A percentile compares a stretch with the other conserved stretches of the same genome.
Conservation (phyloP, 2,329 filamentous ascomycete species). For the Paecilomyces dactylethromorphus region DNA sequence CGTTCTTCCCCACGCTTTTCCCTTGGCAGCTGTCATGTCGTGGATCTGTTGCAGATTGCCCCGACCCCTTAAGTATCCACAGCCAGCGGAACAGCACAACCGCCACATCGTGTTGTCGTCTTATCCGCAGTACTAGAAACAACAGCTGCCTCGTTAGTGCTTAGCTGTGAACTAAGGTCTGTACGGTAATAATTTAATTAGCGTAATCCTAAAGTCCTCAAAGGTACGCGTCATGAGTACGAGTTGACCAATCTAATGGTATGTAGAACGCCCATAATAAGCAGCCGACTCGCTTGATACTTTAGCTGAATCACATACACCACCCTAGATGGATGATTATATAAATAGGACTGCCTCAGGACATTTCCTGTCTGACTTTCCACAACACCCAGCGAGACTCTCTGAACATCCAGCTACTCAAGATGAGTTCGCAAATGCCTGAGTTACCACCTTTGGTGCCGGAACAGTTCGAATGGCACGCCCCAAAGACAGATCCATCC, state of each 20-base stretch:
- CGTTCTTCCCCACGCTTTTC: background rate
- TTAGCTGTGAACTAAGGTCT: background rate
- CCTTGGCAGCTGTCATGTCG: background rate
- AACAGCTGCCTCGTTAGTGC: background rate
- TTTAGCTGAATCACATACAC: background rate
- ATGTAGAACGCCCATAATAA: background rate
- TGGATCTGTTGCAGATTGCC: background rate
- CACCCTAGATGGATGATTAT: background rate
- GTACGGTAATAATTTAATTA: background rate
- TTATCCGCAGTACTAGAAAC: background rate
- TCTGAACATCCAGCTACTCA: background rate
- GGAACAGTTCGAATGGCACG: constrained; percentile 1
- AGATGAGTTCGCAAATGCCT: background rate
- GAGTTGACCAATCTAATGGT: background rate
- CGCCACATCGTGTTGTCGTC: background rate
- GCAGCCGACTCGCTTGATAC: background rate
- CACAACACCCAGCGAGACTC: background rate
- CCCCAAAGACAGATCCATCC: background rate
- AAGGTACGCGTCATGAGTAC: background rate
- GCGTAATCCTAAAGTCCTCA: background rate
- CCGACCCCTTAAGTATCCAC: background rate
- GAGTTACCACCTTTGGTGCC: constrained; percentile 5
- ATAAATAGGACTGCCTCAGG: background rate
- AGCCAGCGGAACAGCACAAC: background rate
- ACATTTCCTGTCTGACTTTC: background rate